phyloP scores from a whole-genome alignment of 805 yeast species.

The Candida hispaniensis region DNA sequence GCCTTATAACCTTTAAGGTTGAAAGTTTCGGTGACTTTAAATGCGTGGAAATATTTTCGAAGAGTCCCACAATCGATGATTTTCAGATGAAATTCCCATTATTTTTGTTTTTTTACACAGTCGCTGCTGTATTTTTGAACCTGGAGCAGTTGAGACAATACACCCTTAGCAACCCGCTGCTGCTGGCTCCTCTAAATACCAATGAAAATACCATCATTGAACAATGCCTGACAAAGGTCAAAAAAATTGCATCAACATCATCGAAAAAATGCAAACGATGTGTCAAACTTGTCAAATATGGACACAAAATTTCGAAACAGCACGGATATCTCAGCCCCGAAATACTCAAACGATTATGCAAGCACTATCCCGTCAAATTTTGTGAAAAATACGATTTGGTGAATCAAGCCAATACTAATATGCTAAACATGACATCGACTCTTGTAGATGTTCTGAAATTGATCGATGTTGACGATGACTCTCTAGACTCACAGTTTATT shows the following conservation, averaged over 20 bases:
- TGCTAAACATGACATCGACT: constrained; percentile 13
- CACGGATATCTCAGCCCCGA: constrained; percentile 11
- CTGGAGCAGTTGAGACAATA: too few species aligned
- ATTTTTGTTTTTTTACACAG: too few species aligned
- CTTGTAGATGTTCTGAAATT: constrained; percentile 3
- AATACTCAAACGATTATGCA: constrained; percentile 8
- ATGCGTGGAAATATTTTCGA: too few species aligned
- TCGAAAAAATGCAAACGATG: constrained; percentile 15
- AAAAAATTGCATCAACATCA: constrained; percentile 7
- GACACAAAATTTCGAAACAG: constrained; percentile 8
- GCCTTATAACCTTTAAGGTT: too few species aligned
- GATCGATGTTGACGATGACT: constrained; percentile 8
- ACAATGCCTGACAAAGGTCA: constrained; percentile 6
- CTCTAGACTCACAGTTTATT: constrained; percentile 10
- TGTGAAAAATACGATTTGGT: constrained; percentile 14
- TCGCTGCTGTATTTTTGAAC: too few species aligned
- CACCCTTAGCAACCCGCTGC: too few species aligned
- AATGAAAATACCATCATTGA: too few species aligned
- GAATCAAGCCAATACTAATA: constrained; percentile 7
- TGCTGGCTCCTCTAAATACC: too few species aligned
- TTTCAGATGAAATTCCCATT: too few species aligned
- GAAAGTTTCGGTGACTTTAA: too few species aligned
- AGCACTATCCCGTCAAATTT: constrained; percentile 2
- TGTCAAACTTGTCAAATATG: constrained; percentile 12
- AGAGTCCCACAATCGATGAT: too few species aligned